phyloP scores from a whole-genome alignment of 208 protist genomes.

The Trichomonas gallinae region DNA sequence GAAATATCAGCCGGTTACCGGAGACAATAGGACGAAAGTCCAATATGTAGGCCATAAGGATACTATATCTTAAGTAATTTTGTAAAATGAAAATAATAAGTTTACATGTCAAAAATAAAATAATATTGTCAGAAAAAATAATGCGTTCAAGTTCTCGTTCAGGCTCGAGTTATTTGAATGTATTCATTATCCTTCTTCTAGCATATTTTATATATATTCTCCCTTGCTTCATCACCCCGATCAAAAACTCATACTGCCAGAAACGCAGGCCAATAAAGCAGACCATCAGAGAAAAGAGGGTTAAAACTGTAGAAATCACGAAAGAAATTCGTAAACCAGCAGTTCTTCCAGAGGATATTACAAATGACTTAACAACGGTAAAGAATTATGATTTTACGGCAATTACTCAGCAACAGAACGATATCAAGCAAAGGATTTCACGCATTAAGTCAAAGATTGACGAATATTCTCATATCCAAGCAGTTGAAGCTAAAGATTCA shows the following conservation, averaged over 20 bases:
- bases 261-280: neutral
- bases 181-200: neutral
- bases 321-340: neutral
- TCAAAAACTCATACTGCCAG: neutral
- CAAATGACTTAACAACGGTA: neutral
- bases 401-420: neutral
- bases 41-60: too few species aligned
- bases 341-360: neutral
- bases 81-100: too few species aligned
- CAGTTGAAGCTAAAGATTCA: neutral
- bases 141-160: too few species aligned
- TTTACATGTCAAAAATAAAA: too few species aligned
- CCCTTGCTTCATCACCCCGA: neutral
- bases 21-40: too few species aligned
- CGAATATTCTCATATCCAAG: neutral
- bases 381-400: neutral
- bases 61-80: too few species aligned
- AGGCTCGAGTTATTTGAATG: too few species aligned
- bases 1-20: too few species aligned
- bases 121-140: too few species aligned
- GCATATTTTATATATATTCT: neutral
- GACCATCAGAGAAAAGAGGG: neutral
- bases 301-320: neutral
- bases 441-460: neutral
- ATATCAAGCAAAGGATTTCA: neutral